These are phyloP conservation scores for Casuarina equisetifolia DNA, from an alignment of 306 rosid species.

Conservation along the genomic window DNA sequence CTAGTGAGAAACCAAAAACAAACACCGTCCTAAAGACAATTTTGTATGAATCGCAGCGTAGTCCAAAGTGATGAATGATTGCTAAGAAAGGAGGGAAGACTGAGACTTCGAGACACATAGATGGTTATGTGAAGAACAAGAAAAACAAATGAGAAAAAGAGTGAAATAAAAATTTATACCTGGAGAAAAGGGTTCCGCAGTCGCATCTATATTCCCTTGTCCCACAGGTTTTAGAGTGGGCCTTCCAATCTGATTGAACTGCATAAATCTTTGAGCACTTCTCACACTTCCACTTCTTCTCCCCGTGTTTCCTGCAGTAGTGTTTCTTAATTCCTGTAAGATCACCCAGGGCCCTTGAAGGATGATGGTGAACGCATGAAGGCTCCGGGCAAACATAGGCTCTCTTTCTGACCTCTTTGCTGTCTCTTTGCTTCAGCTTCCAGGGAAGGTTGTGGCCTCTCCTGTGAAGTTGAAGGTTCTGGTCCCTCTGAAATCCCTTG, in stretches of 20 bases:
- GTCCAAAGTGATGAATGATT: constrained; percentile 8
- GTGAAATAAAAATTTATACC: constrained; percentile 39
- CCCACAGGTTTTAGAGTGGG: constrained; percentile 96
- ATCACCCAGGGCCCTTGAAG: constrained; percentile 94
- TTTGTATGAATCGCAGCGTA: background rate
- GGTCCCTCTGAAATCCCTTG: constrained; percentile 92
- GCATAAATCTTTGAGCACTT: constrained; percentile 95
- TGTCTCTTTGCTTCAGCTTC: constrained; percentile 89
- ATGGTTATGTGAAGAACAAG: background rate
- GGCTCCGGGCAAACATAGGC: constrained; percentile 98
- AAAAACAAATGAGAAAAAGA: background rate
- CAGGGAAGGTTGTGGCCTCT: constrained; percentile 95
- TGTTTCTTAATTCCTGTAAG: constrained; percentile 97
- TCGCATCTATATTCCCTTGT: constrained; percentile 96
- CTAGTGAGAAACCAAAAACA: constrained; percentile 19
- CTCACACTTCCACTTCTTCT: constrained; percentile 98
- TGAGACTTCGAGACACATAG: background rate
- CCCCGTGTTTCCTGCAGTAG: constrained; percentile 91
- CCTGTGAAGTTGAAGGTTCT: constrained; percentile 88
- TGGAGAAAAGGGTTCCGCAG: constrained; percentile 96
- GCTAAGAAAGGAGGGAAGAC: background rate
- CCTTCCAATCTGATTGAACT: constrained; percentile 98
- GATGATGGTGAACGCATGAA: constrained; percentile 91
- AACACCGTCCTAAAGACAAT: constrained; percentile 9
- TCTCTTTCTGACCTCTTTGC: constrained; percentile 73